A percentile compares a stretch with the other conserved stretches of the same genome.
These are phyloP conservation scores for Allium sativum DNA, from an alignment of 106 monocot genomes.

Conservation along the genomic window DNA sequence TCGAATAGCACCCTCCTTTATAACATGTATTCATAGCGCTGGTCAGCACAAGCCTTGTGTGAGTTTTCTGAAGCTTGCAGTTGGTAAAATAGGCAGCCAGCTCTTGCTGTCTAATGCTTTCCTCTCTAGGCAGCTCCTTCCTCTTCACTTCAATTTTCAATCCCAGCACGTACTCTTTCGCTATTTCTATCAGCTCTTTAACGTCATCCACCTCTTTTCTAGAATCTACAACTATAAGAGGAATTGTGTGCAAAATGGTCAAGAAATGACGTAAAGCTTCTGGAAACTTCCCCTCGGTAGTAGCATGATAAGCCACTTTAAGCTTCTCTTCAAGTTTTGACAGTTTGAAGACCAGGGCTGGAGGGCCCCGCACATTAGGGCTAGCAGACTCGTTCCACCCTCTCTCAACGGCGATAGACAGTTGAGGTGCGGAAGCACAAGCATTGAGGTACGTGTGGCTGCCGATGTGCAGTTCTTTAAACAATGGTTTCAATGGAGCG, in stretches of 20 bases:
- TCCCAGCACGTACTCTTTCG: slow-evolving; percentile 44
- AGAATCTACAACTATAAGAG: slow-evolving; percentile 48
- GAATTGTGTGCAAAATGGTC: slow-evolving; percentile 39
- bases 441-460: slow-evolving; percentile 39
- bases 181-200: slow-evolving; percentile 46
- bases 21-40: slow-evolving; percentile 51
- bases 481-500: slow-evolving; percentile 33
- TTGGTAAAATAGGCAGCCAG: slow-evolving; percentile 56
- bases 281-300: slow-evolving; percentile 47
- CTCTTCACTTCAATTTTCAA: slow-evolving; percentile 46
- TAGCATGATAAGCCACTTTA: slow-evolving; percentile 27
- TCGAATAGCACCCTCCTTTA: slow-evolving; percentile 34
- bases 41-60: slow-evolving; percentile 31
- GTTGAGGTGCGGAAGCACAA: slow-evolving; percentile 20
- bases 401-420: slow-evolving; percentile 40
- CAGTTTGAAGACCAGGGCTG: slow-evolving; percentile 36
- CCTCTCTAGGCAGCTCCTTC: slow-evolving; percentile 35
- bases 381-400: slow-evolving; percentile 46
- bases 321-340: slow-evolving; percentile 50
- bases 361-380: slow-evolving; percentile 36
- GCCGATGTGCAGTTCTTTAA: slow-evolving; percentile 36
- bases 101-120: slow-evolving; percentile 40
- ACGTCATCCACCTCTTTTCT: slow-evolving; percentile 61
- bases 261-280: slow-evolving; percentile 50
- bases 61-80: slow-evolving; percentile 52